Base-by-base conservation (phyloP, 1,284 basidiomycete species). In the Malassezia sympodialis region DNA sequence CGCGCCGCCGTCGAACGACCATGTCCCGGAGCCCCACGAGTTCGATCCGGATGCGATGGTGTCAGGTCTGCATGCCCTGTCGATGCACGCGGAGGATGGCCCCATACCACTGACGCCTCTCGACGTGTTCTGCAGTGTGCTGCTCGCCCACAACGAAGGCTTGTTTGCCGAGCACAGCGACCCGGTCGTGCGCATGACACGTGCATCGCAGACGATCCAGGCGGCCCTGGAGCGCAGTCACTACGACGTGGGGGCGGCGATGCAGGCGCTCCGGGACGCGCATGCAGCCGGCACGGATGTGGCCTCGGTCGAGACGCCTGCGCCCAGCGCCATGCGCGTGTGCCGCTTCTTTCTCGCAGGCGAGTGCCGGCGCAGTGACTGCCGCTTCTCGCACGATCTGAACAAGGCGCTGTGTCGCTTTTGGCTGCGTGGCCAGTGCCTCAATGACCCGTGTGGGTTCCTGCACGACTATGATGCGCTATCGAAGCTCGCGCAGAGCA, bases 281-380 rank as follows among this genome's bases (percentile, higher is more conserved):
- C 44, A 46, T 15, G n/a, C 17, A 7, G 28, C 23, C 5, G 49
- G 43, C 21, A 28, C n/a, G 32, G 42, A 49, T 7, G n/a, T 42
- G 15, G n/a, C 31, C 2, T 30, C 34, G 30, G 15, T 39, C n/a
- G 19, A 35, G 23, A 11, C 48, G 35, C 28, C 34, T 1, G 5
- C 47, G 15, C 21, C 44, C 4, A 14, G 23, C 12, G 26, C 41
- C 17, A 65, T 68, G 45, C 63, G 78, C 52, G 90, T 98, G 35
- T 98, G 93, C 75, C 80, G 94, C 53, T 98, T 96, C 76, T 98
- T 90, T 76, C 81, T 98, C 32, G 88, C 89, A 7, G 94, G 94
- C 17, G 91, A 96, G 76, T 98, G 93, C 74, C 79, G 96, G 51
- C 79, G 93, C 49, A 87, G 89, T 48, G 93, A 99, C 77, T 98